These are phyloP conservation scores for Cladosporium sp. DNA, from an alignment of 2,329 filamentous ascomycete species.

Conservation along the genomic window DNA sequence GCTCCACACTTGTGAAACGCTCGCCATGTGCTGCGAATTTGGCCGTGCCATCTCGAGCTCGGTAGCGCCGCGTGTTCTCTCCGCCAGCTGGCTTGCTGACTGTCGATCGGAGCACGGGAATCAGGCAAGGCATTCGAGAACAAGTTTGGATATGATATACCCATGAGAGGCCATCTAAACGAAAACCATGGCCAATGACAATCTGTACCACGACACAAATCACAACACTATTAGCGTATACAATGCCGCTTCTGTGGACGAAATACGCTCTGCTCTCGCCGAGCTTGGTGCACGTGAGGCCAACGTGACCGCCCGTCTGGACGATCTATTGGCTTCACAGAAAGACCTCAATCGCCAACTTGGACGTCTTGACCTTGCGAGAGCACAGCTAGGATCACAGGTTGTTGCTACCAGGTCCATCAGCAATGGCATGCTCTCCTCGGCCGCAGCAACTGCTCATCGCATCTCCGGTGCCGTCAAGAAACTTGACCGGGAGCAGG, in stretches of 20 bases:
- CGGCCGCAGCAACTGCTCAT: conserved; percentile 80
- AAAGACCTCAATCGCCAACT: conserved; percentile 85
- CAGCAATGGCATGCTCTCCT: conserved; percentile 86
- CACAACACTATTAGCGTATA: background rate
- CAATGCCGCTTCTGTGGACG: conserved; percentile 71
- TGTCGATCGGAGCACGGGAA: background rate
- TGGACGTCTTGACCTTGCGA: conserved; percentile 81
- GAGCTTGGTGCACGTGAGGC: conserved; percentile 75
- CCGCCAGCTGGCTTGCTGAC: background rate
- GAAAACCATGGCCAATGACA: conserved; percentile 13
- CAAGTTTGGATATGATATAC: background rate
- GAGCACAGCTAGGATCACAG: conserved; percentile 84
- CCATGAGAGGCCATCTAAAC: background rate
- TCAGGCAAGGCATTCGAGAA: background rate
- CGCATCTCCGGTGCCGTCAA: conserved; percentile 85
- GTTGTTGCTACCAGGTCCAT: conserved; percentile 79
- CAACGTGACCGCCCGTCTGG: conserved; percentile 70
- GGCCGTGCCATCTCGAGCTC: background rate
- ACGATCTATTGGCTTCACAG: conserved; percentile 77
- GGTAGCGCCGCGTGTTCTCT: conserved; percentile 9
- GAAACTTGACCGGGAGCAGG: conserved; percentile 85
- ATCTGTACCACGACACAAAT: background rate
- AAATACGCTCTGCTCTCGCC: conserved; percentile 76
- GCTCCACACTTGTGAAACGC: conserved; percentile 16
- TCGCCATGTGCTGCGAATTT: background rate